Conservation (phyloP, 768 basidiomycete species). For the Chiua virens region DNA sequence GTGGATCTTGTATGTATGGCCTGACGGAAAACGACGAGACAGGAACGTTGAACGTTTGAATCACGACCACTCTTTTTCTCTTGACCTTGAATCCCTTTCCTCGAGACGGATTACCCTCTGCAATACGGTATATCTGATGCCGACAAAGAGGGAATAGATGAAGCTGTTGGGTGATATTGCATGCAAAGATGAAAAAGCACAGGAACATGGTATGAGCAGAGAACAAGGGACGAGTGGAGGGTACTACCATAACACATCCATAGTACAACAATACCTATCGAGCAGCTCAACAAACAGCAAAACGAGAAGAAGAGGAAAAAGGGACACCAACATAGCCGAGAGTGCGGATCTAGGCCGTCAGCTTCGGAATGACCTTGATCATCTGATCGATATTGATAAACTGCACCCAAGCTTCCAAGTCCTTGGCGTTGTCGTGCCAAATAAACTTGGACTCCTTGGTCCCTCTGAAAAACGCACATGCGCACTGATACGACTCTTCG, state of each 20-base stretch:
- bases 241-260: neutral
- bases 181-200: too few relatives aligned
- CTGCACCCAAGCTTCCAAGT: conserved; percentile 79
- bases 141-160: neutral
- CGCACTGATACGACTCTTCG: conserved; percentile 74
- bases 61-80: too few relatives aligned
- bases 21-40: too few relatives aligned
- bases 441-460: conserved; percentile 64
- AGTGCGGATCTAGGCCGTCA: conserved; percentile 52
- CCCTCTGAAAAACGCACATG: conserved; percentile 74
- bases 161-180: conserved; percentile 8
- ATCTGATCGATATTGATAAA: conserved; percentile 83
- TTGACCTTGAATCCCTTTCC: too few relatives aligned
- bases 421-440: conserved; percentile 65
- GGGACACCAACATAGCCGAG: neutral
- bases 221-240: neutral
- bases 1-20: too few relatives aligned
- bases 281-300: neutral
- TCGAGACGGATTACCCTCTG: too few relatives aligned
- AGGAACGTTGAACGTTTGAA: too few relatives aligned
- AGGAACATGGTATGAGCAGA: neutral
- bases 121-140: too few relatives aligned
- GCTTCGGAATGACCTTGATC: conserved; percentile 74
- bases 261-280: conserved; percentile 11
- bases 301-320: neutral